A percentile compares a stretch with the other conserved stretches of the same genome.
These are phyloP conservation scores for Brettanomyces naardenensis DNA, from an alignment of 805 yeast species.

Conservation along the genomic window DNA sequence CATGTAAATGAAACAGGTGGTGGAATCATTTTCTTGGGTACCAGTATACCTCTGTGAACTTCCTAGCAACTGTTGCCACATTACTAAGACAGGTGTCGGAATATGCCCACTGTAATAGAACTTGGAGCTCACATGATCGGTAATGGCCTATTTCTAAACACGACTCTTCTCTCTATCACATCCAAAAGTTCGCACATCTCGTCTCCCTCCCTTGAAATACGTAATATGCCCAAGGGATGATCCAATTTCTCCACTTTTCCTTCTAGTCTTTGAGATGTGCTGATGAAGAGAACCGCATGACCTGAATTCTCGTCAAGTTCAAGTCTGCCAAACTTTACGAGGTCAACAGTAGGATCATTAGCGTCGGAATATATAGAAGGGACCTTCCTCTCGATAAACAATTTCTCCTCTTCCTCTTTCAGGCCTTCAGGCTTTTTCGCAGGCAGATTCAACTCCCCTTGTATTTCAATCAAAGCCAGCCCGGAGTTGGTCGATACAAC, in stretches of 20 bases:
- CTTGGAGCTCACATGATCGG: constrained; percentile 59
- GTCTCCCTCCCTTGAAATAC: constrained; percentile 27
- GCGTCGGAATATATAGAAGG: constrained; percentile 8
- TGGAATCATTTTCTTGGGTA: too few relatives aligned
- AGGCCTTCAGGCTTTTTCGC: constrained; percentile 23
- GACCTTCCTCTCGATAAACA: constrained; percentile 26
- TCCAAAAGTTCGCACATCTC: constrained; percentile 46
- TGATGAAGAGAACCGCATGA: constrained; percentile 52
- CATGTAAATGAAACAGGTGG: too few relatives aligned
- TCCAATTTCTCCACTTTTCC: constrained; percentile 54
- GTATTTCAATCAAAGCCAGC: constrained; percentile 57
- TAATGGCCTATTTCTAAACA: constrained; percentile 62
- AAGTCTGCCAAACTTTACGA: constrained; percentile 39
- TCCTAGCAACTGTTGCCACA: too few relatives aligned
- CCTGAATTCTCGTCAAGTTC: constrained; percentile 35
- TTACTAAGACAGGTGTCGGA: too few relatives aligned
- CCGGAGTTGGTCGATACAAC: constrained; percentile 49
- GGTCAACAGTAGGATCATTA: constrained; percentile 21
- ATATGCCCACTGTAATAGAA: too few relatives aligned
- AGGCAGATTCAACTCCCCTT: constrained; percentile 60
- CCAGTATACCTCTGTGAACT: too few relatives aligned
- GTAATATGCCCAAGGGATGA: constrained; percentile 58
- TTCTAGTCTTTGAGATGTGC: constrained; percentile 60
- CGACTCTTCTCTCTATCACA: constrained; percentile 47
- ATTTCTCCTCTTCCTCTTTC: constrained; percentile 26